These are phyloP conservation scores for Calonectria montana DNA, from an alignment of 2,329 filamentous ascomycete genomes.

Conservation along the genomic window DNA sequence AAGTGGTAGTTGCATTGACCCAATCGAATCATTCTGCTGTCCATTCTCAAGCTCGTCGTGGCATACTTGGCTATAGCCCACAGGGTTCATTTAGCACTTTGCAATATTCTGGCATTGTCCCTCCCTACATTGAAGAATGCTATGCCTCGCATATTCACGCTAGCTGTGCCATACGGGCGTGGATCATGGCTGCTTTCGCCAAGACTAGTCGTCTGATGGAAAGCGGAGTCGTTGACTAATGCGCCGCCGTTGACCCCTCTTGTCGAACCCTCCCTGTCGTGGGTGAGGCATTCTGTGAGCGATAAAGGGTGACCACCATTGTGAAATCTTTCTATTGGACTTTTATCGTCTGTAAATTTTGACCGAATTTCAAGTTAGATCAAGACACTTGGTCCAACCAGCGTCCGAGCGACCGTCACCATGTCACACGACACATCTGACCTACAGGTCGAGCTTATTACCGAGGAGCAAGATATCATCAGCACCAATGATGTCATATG, in stretches of 20 bases:
- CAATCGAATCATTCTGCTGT: too few relatives aligned
- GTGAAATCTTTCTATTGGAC: not conserved
- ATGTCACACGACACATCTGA: slow-evolving; percentile 22
- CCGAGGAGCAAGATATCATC: slow-evolving; percentile 42
- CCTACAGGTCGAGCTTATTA: slow-evolving; percentile 43
- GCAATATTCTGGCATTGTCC: too few relatives aligned
- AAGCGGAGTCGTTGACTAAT: slow-evolving; percentile 6
- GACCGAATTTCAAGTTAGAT: not conserved
- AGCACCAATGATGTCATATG: slow-evolving; percentile 39
- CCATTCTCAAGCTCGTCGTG: too few relatives aligned
- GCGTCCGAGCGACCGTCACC: not conserved
- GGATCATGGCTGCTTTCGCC: not conserved
- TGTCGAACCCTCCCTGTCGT: not conserved
- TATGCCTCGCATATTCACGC: not conserved
- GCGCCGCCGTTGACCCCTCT: not conserved
- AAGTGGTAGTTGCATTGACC: too few relatives aligned
- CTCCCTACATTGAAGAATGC: not conserved
- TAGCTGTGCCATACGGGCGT: not conserved
- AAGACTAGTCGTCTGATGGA: not conserved
- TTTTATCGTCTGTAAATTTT: not conserved
- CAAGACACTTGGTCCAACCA: not conserved
- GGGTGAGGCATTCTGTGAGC: not conserved
- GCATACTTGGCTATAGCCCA: too few relatives aligned
- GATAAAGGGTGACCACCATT: not conserved
- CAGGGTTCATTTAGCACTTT: not conserved